Evolutionary conservation across 1,139 yeast genomes (phyloP), one percentile per base, ranked within the genome.

Genomic region (Yarrowia galli): DNA sequence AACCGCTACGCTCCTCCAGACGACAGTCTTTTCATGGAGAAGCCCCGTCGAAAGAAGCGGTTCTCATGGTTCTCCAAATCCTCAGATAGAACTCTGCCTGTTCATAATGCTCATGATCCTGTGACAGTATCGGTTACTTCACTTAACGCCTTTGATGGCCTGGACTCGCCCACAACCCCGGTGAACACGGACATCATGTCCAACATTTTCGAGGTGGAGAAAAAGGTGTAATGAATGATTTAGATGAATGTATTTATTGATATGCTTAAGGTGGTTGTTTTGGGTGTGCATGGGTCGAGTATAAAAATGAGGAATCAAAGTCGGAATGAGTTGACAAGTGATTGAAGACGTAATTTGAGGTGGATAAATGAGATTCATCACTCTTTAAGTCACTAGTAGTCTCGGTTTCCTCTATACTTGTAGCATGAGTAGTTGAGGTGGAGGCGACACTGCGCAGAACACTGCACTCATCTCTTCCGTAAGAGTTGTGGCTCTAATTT

Each of bases 121-220:
- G 49, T 60, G 35, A 60, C 42, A 1, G 28, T 43, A 1, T 60
- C 53, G 3, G 16, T 43, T 13, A 45, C 65, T 1, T 22, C 20
- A 9, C 9, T 42, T 13, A 43, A 16, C 6, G 51, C 32, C 6
- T 43, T 18, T 15, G 51, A 60, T 16, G 40, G 28, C 4, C 32
- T 43, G 43, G 51, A 43, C 16, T 43, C 65, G 38, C 65, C 65
- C 32, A 43, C 53, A 0, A 38, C 51, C 15, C 51, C 53, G 18
- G 28, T 60, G 12, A 16, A 43, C 22, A 6, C 25, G 1, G 65
- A 20, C 28, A 60, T 43, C 28, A 60, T 60, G 53, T 42, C 42
- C 28, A 60, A 43, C 16, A 3, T 35, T 8, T 32, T 20, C 16
- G 49, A 60, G n/a, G 43, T 45, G 2, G 49, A 60, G 18, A 43